Conservation (phyloP, 2,329 filamentous ascomycete species). For the Achaetomium macrosporum region DNA sequence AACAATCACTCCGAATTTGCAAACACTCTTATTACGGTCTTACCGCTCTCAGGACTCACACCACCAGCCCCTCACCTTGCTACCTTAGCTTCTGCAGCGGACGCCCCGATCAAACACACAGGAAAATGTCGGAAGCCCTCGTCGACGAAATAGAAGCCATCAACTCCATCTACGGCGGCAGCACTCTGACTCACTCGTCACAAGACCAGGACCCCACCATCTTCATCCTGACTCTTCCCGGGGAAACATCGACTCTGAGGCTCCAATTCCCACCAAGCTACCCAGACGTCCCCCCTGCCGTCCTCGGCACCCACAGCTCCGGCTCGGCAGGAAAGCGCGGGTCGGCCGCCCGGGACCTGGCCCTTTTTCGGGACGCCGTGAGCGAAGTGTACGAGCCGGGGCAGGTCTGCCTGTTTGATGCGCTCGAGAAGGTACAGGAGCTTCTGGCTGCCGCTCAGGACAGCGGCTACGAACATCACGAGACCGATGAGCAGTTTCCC, state of each 20-base stretch:
- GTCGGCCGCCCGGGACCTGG: conserved; percentile 65
- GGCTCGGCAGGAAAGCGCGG: conserved; percentile 63
- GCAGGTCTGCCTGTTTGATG: conserved; percentile 80
- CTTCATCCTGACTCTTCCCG: conserved; percentile 63
- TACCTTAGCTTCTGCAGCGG: too few relatives aligned
- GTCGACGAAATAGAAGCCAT: conserved; percentile 72
- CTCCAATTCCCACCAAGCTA: conserved; percentile 69
- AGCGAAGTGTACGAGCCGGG: conserved; percentile 64
- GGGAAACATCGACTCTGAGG: conserved; percentile 51
- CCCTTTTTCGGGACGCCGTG: conserved; percentile 61
- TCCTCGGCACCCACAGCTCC: conserved; percentile 74
- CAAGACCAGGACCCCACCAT: conserved; percentile 30
- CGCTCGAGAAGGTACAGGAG: conserved; percentile 68
- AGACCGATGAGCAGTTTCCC: too few relatives aligned
- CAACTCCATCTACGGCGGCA: conserved; percentile 74
- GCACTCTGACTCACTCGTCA: conserved; percentile 46
- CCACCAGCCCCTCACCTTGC: not conserved
- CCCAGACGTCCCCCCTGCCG: conserved; percentile 64
- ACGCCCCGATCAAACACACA: not conserved
- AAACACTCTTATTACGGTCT: too few relatives aligned
- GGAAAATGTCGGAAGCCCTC: conserved; percentile 52
- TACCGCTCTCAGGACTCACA: not conserved
- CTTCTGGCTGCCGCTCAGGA: conserved; percentile 27
- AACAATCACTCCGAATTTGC: too few relatives aligned
- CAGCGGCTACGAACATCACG: not conserved